Evolutionary conservation across 2,329 filamentous ascomycete genomes (phyloP).

Genomic region (Trichoderma guizhouense): DNA sequence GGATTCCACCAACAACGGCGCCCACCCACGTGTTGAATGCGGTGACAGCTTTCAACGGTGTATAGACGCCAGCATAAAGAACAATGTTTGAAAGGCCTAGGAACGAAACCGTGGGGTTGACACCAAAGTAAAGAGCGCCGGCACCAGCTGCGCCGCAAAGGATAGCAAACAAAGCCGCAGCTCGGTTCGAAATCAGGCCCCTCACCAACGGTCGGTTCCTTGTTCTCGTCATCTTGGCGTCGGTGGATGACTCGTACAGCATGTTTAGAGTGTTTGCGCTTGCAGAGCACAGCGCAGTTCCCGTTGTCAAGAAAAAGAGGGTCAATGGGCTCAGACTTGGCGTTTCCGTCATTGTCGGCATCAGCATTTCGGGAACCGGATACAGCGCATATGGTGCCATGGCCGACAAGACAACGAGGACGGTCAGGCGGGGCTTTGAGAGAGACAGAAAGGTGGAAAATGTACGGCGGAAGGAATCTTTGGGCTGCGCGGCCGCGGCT

Average conservation of each 20-base stretch:
- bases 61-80: constrained; percentile 90
- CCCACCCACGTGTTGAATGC: constrained; percentile 94
- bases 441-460: constrained; percentile 82
- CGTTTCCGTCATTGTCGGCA: constrained; percentile 59
- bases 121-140: constrained; percentile 76
- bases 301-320: constrained; percentile 84
- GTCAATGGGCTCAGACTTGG: constrained; percentile 89
- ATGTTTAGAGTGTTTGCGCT: constrained; percentile 95
- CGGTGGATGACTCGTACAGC: constrained; percentile 87
- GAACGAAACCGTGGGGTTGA: constrained; percentile 88
- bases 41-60: constrained; percentile 82
- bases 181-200: constrained; percentile 66
- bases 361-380: constrained; percentile 82
- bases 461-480: constrained; percentile 57
- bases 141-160: constrained; percentile 67
- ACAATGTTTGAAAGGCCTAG: constrained; percentile 81
- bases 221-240: constrained; percentile 91
- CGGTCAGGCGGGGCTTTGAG: constrained; percentile 90
- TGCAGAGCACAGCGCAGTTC: constrained; percentile 84
- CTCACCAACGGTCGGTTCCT: constrained; percentile 86
- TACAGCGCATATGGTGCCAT: constrained; percentile 92
- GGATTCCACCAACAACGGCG: constrained; percentile 87
- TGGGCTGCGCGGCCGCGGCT: constrained; percentile 48
- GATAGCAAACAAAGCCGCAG: constrained; percentile 76
- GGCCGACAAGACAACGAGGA: constrained; percentile 85